A percentile compares a stretch with the other conserved stretches of the same genome.
phyloP scores from a whole-genome alignment of 768 basidiomycete genomes.

The Kwoniella europaea region DNA sequence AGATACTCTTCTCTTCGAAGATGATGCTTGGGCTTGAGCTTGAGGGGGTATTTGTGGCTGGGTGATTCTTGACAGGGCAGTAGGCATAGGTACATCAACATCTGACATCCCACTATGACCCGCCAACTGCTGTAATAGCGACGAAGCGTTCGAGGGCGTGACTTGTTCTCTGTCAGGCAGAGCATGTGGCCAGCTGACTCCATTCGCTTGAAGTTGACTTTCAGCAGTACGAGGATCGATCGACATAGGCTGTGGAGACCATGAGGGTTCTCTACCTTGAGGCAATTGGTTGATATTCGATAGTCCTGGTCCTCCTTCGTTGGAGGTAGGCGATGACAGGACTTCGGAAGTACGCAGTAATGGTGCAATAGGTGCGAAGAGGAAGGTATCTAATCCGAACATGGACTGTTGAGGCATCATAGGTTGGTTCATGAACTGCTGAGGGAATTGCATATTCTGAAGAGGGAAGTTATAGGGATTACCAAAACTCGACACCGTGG shows the following conservation, averaged over 20 bases:
- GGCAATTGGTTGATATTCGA: not conserved
- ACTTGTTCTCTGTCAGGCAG: conserved; percentile 15
- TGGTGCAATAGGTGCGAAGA: conserved; percentile 22
- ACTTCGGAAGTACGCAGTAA: conserved; percentile 9
- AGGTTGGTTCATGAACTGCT: not conserved
- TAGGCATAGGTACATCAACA: conserved; percentile 25
- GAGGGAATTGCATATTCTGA: not conserved
- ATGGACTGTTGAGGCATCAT: conserved; percentile 10
- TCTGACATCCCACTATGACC: not conserved
- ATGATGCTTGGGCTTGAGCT: conserved; percentile 6
- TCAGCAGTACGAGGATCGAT: conserved; percentile 35
- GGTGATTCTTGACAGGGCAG: conserved; percentile 2
- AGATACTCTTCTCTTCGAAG: not conserved
- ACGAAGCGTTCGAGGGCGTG: conserved; percentile 4
- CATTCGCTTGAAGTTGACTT: conserved; percentile 2
- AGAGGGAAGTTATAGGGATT: not conserved
- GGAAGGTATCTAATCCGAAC: conserved; percentile 15
- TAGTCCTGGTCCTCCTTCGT: not conserved
- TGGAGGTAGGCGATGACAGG: conserved; percentile 2
- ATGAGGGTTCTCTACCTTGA: conserved; percentile 7
- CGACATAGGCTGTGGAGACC: conserved; percentile 37
- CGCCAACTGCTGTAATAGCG: not conserved
- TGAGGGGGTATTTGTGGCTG: not conserved
- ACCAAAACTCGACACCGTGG: not conserved
- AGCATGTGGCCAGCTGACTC: conserved; percentile 22